Base-by-base conservation (phyloP, 169 alveolate genomes). In the Cryptosporidium muris region DNA sequence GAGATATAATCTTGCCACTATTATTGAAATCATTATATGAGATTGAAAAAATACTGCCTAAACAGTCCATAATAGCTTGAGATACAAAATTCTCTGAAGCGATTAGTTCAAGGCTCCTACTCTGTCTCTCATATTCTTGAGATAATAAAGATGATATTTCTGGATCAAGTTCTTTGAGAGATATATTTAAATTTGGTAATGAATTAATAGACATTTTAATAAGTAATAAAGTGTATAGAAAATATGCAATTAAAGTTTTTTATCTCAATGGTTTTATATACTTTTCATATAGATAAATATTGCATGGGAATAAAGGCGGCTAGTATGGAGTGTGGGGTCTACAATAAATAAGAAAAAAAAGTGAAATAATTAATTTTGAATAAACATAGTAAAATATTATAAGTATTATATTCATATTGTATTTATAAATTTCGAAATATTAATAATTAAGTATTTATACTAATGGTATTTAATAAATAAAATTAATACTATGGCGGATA, bases 41-140 rank as follows among this genome's bases (percentile, higher is more conserved):
- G 95, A 95, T 14, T 91, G 81, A 66, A 91, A 74, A 74, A 9
- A 48, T 74, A n/a, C 64, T 11, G 9, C 45, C 40, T 48, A 74
- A 48, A 14, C 74, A 90, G n/a, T 92, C 93, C 25, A 93, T 51
- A 2, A 93, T 94, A 40, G 91, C 91, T 42, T 81, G 82, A 7
- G 93, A 91, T 3, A 93, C 89, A 36, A 89, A 92, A 81, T 92
- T 93, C 68, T 93, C 96, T 37, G 94, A 90, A 12, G 96, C 95
- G 51, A 92, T 93, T 49, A 93, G 54, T 48, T 88, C 90, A 48
- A 93, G 88, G 9, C 95, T 91, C 43, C 82, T 81, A 36, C 58
- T n/a, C 62, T 93, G 90, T 66, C 96, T 81, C n/a, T 64, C 14
- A 51, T 90, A 64, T 65, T 93, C 96, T n/a, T 81, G 74, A 51